phyloP scores from a whole-genome alignment of 495 filamentous ascomycete species.

The Talaromyces trachyspermus region DNA sequence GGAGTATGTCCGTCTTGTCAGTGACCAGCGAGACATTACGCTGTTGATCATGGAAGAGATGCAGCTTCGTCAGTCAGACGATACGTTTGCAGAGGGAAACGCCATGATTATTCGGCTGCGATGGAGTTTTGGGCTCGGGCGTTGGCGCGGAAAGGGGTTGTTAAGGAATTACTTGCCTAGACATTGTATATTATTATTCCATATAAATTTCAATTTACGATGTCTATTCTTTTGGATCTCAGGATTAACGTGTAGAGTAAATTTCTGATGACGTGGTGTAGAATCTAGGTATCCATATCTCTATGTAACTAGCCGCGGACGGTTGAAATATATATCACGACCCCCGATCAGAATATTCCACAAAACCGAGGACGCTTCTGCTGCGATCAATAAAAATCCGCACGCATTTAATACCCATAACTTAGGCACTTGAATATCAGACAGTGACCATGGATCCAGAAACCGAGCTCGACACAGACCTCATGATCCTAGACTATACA shows the following conservation, averaged over 20 bases:
- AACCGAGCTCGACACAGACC: slow-evolving; percentile 35
- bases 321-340: not conserved
- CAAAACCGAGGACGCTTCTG: not conserved
- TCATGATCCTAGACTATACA: slow-evolving; percentile 50
- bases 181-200: too few relatives aligned
- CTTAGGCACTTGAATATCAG: not conserved
- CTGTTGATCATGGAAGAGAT: slow-evolving; percentile 36
- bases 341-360: not conserved
- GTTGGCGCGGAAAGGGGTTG: slow-evolving; percentile 32
- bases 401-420: not conserved
- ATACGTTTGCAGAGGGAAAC: slow-evolving; percentile 38
- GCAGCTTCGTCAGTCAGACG: slow-evolving; percentile 32
- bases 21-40: slow-evolving; percentile 28
- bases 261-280: not conserved
- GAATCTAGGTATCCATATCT: not conserved
- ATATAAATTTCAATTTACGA: too few relatives aligned
- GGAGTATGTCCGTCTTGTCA: slow-evolving; percentile 22
- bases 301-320: not conserved
- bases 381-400: not conserved
- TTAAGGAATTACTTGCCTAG: slow-evolving; percentile 22
- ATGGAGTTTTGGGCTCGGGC: slow-evolving; percentile 37
- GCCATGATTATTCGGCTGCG: slow-evolving; percentile 42
- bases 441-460: slow-evolving; percentile 12
- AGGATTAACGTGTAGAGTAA: not conserved
- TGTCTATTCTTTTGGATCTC: not conserved